Evolutionary conservation across 2,329 filamentous ascomycete genomes (phyloP).

Genomic region (Scleromitrula shiraiana): DNA sequence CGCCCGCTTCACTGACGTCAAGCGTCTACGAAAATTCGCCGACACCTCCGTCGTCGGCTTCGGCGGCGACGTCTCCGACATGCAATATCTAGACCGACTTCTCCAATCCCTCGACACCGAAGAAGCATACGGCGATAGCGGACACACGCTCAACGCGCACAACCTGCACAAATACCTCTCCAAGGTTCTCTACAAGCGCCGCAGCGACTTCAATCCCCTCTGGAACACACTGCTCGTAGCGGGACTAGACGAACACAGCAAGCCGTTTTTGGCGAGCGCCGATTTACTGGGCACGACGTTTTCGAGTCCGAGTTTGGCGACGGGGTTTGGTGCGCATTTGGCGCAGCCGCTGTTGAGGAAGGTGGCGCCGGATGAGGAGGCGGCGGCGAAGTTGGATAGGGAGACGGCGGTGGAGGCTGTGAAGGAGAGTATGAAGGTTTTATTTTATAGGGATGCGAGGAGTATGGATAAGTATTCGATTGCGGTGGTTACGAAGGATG

Average conservation of each 20-base stretch:
- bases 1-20: slow-evolving; percentile 92
- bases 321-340: slow-evolving; percentile 87
- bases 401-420: slow-evolving; percentile 75
- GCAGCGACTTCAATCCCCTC: slow-evolving; percentile 90
- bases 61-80: slow-evolving; percentile 94
- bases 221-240: slow-evolving; percentile 95
- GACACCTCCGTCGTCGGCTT: slow-evolving; percentile 80
- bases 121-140: slow-evolving; percentile 65
- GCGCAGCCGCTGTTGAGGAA: slow-evolving; percentile 86
- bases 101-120: slow-evolving; percentile 78
- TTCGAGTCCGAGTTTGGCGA: slow-evolving; percentile 80
- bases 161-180: slow-evolving; percentile 95
- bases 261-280: slow-evolving; percentile 84
- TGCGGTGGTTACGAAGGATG: slow-evolving; percentile 80
- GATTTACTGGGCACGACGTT: slow-evolving; percentile 93
- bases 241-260: slow-evolving; percentile 69
- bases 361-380: slow-evolving; percentile 74
- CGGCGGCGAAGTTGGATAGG: slow-evolving; percentile 60
- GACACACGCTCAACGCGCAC: slow-evolving; percentile 66
- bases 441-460: slow-evolving; percentile 94
- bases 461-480: slow-evolving; percentile 88
- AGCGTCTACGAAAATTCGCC: slow-evolving; percentile 87
- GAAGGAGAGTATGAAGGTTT: slow-evolving; percentile 94
- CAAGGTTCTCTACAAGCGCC: slow-evolving; percentile 92
- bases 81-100: slow-evolving; percentile 96